Base-by-base conservation (phyloP, 768 basidiomycete genomes). In the Strobilomyces confusus region DNA sequence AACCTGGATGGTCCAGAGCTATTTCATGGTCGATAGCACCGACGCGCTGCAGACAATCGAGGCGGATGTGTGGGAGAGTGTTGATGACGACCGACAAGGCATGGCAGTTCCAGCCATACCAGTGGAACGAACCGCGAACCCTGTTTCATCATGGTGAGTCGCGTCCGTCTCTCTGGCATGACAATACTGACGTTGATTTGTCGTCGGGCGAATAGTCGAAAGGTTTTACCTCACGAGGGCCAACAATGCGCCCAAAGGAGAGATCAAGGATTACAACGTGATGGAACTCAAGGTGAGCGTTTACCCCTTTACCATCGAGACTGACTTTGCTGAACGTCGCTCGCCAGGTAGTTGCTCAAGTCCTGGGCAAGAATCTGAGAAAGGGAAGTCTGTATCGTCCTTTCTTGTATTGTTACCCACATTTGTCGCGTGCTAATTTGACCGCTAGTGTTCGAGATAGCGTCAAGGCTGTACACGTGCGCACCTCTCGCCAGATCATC, bases 21-120 rank as follows among this genome's bases (percentile, higher is more conserved):
- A 95, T 66, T 88, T 88, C 59, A 83, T 97, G 9, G 88, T 99
- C 32, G 95, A 99, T 69, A 86, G 87, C 20, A 88, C 90, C 0
- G 95, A 99, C 61, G 93, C 95, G 1, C 74, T 99, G 22, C 80
- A 82, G 32, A 98, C 98, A 71, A 94, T 99, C 58, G 89, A 89
- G 5, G 77, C 87, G 4, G 95, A 97, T 55, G 89, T 92, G 2
- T 98, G 95, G 95, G 94, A 98, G 51, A 82, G 95, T 34, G 97
- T 99, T 99, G 15, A 87, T 97, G 84, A 98, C 97, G 9, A 99
- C 97, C 0, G 97, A 97, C 1, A 95, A 98, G 61, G 87, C 89
- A 30, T 98, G 97, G 97, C 97, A 99, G 68, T 99, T 99, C 73
- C 78, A 86, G 52, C 88, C 91, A 17, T 98, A 98, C 74, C 95